Percentiles rank a stretch among this genome's conserved stretches.
phyloP scores from a whole-genome alignment of 352 stramenopile species.

The Plasmopara muralis region DNA sequence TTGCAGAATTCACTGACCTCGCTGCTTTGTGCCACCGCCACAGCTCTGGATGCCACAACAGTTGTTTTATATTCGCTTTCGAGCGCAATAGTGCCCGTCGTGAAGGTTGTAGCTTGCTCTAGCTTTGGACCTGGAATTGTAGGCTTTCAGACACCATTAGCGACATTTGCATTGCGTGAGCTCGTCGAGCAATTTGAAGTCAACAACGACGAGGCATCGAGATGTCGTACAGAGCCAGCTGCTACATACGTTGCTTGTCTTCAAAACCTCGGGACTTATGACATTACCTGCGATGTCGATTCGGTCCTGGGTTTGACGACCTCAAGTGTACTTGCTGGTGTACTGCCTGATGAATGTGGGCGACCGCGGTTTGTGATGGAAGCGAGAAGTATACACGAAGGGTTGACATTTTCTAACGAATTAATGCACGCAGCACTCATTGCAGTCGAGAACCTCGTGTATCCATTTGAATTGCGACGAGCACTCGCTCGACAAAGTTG shows the following conservation, averaged over 20 bases:
- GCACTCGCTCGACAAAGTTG: conserved; percentile 20
- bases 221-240: conserved; percentile 8
- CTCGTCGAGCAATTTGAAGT: conserved; percentile 27
- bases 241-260: conserved; percentile 42
- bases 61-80: conserved; percentile 56
- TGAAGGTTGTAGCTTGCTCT: conserved; percentile 51
- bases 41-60: conserved; percentile 38
- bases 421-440: conserved; percentile 47
- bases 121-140: conserved; percentile 27
- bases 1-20: conserved; percentile 40
- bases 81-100: conserved; percentile 14
- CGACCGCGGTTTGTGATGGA: conserved; percentile 57
- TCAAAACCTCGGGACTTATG: conserved; percentile 33
- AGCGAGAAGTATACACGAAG: conserved; percentile 36
- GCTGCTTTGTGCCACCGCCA: conserved; percentile 31
- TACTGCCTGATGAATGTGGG: conserved; percentile 42
- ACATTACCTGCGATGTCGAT: conserved; percentile 40
- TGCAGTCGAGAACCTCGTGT: conserved; percentile 61
- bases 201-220: conserved; percentile 8
- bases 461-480: conserved; percentile 53
- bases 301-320: conserved; percentile 22
- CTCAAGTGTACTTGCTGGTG: conserved; percentile 21
- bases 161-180: conserved; percentile 42
- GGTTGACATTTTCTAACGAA: conserved; percentile 40
- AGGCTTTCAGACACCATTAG: conserved; percentile 43